These are phyloP conservation scores for Kockiozyma suomiensis DNA, from an alignment of 805 yeast species.

Conservation along the genomic window DNA sequence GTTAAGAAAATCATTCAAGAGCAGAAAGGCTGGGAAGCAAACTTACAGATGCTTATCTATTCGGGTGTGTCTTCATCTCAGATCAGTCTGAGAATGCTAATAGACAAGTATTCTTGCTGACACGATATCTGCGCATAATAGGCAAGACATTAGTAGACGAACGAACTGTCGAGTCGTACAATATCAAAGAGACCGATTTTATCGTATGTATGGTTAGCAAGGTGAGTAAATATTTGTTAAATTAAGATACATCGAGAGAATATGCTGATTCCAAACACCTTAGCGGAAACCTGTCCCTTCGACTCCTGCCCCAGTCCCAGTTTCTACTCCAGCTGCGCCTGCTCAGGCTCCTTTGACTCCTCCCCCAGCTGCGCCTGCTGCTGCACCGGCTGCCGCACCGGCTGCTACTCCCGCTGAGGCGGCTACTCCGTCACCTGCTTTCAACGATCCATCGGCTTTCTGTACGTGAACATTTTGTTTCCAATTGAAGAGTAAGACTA, in stretches of 20 bases:
- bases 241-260: neutral
- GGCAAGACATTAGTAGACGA: constrained; percentile 86
- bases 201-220: constrained; percentile 88
- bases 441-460: constrained; percentile 45
- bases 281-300: constrained; percentile 25
- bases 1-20: constrained; percentile 74
- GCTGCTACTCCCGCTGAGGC: constrained; percentile 33
- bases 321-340: constrained; percentile 36
- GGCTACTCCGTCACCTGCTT: constrained; percentile 36
- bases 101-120: neutral
- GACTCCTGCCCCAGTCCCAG: constrained; percentile 20
- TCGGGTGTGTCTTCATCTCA: too few relatives aligned
- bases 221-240: constrained; percentile 20
- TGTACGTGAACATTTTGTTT: constrained; percentile 36
- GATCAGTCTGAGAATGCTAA: too few relatives aligned
- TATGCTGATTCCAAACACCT: neutral
- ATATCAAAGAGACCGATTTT: constrained; percentile 79
- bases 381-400: constrained; percentile 35
- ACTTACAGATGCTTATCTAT: constrained; percentile 84
- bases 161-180: constrained; percentile 68
- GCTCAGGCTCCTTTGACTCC: constrained; percentile 27
- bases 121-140: too few relatives aligned
- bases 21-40: constrained; percentile 65
- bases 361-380: constrained; percentile 34
- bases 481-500: constrained; percentile 18